Evolutionary conservation across 768 basidiomycete genomes (phyloP).

Genomic region (Suillus variegatus): DNA sequence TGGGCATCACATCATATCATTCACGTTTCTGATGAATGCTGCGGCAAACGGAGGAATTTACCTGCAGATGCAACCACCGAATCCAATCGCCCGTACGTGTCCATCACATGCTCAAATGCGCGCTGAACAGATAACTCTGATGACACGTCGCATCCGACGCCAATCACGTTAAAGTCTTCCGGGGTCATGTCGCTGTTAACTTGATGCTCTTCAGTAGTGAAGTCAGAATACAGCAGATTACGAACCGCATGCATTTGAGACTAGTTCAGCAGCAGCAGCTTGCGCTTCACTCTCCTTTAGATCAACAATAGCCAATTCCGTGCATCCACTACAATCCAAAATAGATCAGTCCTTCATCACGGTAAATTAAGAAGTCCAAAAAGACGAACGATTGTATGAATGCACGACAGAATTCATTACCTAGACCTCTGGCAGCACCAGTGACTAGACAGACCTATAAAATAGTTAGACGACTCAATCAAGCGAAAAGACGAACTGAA

Average conservation of each 20-base stretch:
- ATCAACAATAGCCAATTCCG: constrained; percentile 79
- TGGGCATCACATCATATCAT: constrained; percentile 27
- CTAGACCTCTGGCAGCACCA: constrained; percentile 90
- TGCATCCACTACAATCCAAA: constrained; percentile 63
- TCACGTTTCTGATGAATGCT: not conserved
- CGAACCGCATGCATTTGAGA: constrained; percentile 51
- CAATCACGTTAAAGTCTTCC: constrained; percentile 66
- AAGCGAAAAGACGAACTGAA: not conserved
- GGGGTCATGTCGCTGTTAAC: constrained; percentile 55
- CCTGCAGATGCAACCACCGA: constrained; percentile 90
- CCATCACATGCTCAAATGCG: constrained; percentile 63
- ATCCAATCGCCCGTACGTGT: constrained; percentile 73
- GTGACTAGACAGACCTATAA: constrained; percentile 86
- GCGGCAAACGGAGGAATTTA: constrained; percentile 18
- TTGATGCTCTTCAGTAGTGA: constrained; percentile 37
- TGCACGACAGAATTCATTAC: constrained; percentile 87
- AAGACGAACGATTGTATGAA: constrained; percentile 74
- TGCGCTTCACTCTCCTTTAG: constrained; percentile 70
- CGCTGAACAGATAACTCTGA: constrained; percentile 77
- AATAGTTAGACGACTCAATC: constrained; percentile 3
- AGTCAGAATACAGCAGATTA: constrained; percentile 24
- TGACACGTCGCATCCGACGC: constrained; percentile 86
- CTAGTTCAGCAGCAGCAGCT: constrained; percentile 68
- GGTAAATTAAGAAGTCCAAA: not conserved
- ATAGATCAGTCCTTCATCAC: constrained; percentile 10